A percentile compares a stretch with the other conserved stretches of the same genome.
phyloP scores from a whole-genome alignment of 805 yeast genomes.

The Blastobotrys terrestris region DNA sequence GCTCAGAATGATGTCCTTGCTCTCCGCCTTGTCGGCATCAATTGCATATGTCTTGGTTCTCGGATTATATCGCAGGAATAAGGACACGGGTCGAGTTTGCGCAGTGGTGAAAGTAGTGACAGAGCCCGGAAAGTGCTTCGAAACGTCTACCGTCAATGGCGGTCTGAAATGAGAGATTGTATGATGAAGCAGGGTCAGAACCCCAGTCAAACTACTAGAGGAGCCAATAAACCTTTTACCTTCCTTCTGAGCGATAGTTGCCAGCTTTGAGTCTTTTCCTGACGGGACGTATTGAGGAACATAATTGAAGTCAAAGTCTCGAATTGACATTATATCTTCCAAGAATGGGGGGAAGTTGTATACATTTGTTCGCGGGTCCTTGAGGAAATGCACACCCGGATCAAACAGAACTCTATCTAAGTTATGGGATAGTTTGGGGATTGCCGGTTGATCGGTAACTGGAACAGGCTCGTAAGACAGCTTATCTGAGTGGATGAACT shows the following conservation, averaged over 20 bases:
- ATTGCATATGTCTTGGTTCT: conserved; percentile 50
- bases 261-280: conserved; percentile 52
- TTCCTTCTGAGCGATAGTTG: conserved; percentile 39
- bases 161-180: conserved; percentile 57
- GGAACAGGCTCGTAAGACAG: conserved; percentile 14
- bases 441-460: conserved; percentile 29
- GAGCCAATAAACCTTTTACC: conserved; percentile 55
- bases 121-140: conserved; percentile 38
- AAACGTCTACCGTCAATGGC: conserved; percentile 39
- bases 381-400: conserved; percentile 72
- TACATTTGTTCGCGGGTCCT: conserved; percentile 71
- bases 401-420: conserved; percentile 69
- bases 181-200: conserved; percentile 68
- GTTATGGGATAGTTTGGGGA: conserved; percentile 56
- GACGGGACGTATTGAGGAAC: conserved; percentile 58
- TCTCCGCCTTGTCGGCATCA: conserved; percentile 63
- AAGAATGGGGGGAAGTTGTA: conserved; percentile 63
- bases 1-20: conserved; percentile 61
- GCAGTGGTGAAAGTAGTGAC: conserved; percentile 37
- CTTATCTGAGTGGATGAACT: conserved; percentile 3
- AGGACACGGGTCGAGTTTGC: conserved; percentile 47
- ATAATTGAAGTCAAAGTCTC: conserved; percentile 58
- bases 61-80: conserved; percentile 46
- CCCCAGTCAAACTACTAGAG: conserved; percentile 80
- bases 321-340: conserved; percentile 51